These are phyloP conservation scores for Micractinium sp. DNA, from an alignment of 139 green algal genomes.

Conservation along the genomic window DNA sequence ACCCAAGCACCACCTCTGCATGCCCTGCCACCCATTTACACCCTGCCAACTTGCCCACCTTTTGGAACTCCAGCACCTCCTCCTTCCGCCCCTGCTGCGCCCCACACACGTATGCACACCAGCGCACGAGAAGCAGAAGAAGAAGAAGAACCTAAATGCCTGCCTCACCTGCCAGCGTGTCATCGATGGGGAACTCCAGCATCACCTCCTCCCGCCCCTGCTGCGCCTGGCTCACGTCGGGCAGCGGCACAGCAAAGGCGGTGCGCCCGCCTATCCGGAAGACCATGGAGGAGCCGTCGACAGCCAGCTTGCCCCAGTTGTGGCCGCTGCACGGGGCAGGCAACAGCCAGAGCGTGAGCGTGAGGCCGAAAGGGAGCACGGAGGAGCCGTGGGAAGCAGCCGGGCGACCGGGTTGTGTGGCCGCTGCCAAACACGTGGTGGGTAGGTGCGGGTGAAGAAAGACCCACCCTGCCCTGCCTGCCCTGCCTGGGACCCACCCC, in stretches of 20 bases:
- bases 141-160: too few species aligned
- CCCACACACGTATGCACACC: constrained; percentile 15
- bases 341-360: not conserved
- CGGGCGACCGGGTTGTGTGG: too few species aligned
- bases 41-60: too few species aligned
- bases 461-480: too few species aligned
- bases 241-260: constrained; percentile 85
- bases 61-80: too few species aligned
- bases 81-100: not conserved
- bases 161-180: constrained; percentile 65
- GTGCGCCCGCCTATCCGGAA: constrained; percentile 82
- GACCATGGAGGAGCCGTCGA: constrained; percentile 68
- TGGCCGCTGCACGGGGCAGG: constrained; percentile 28
- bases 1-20: too few species aligned
- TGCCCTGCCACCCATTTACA: too few species aligned
- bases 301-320: constrained; percentile 44
- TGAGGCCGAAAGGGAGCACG: not conserved
- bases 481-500: too few species aligned
- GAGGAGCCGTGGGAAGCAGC: too few species aligned
- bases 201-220: constrained; percentile 88
- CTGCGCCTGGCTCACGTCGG: constrained; percentile 76
- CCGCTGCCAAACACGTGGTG: too few species aligned
- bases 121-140: too few species aligned
- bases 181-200: constrained; percentile 93
- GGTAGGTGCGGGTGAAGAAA: too few species aligned